These are phyloP conservation scores for Arabidopsis lyrata DNA, from an alignment of 441 rosid species.

Conservation along the genomic window DNA sequence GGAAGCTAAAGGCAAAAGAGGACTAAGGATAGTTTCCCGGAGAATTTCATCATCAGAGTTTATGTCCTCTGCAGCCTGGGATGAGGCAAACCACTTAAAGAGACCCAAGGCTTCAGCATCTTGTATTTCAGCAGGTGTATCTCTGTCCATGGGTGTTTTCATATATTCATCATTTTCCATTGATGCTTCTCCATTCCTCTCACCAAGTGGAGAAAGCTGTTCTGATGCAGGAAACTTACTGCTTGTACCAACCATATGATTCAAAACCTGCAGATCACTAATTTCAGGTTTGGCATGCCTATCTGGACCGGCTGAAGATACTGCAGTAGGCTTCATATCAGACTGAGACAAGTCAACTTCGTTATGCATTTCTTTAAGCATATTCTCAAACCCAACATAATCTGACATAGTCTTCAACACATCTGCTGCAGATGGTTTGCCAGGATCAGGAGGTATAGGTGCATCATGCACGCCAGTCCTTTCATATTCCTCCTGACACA, in stretches of 20 bases:
- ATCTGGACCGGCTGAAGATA: conserved; percentile 45
- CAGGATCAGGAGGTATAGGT: conserved; percentile 68
- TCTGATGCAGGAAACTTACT: conserved; percentile 47
- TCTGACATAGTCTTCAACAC: conserved; percentile 71
- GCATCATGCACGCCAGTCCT: conserved; percentile 73
- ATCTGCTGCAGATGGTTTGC: conserved; percentile 75
- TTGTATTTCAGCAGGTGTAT: conserved; percentile 37
- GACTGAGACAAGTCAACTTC: conserved; percentile 48
- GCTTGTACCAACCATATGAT: conserved; percentile 39
- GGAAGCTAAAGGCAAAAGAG: conserved; percentile 73
- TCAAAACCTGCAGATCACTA: conserved; percentile 44
- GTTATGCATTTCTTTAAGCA: conserved; percentile 52
- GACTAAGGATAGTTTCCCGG: conserved; percentile 81
- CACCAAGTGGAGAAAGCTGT: conserved; percentile 41
- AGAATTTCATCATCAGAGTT: conserved; percentile 97
- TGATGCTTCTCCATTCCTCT: conserved; percentile 42
- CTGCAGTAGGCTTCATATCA: conserved; percentile 45
- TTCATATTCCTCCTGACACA: conserved; percentile 81
- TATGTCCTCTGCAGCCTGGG: conserved; percentile 93
- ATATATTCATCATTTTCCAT: conserved; percentile 38
- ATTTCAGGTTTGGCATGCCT: conserved; percentile 48
- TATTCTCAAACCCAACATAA: conserved; percentile 62
- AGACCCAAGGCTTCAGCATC: conserved; percentile 84
- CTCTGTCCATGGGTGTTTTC: conserved; percentile 36
- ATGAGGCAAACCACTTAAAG: conserved; percentile 92